Conservation (phyloP, 1,284 basidiomycete species). For the Ustilago sp. region DNA sequence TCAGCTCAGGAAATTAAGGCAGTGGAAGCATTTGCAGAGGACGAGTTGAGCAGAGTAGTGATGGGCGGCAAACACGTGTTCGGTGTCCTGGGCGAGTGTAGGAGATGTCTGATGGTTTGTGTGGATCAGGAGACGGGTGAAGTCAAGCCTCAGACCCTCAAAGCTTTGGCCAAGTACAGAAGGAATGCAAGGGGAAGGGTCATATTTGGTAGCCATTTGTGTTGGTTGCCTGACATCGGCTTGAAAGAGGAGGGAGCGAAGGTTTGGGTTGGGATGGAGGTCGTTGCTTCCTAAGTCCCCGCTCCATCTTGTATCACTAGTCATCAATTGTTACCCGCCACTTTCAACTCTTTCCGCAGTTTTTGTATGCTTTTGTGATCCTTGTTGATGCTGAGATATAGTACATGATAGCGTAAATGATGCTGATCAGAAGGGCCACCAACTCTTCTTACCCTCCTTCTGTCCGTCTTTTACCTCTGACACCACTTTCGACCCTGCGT, state of each 20-base stretch:
- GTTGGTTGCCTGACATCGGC: constrained; percentile 34
- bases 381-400: background rate
- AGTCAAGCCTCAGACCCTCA: constrained; percentile 42
- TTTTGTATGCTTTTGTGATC: background rate
- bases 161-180: constrained; percentile 37
- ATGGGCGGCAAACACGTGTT: constrained; percentile 43
- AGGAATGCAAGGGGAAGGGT: constrained; percentile 41
- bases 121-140: constrained; percentile 50
- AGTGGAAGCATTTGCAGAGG: constrained; percentile 29
- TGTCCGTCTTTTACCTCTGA: background rate
- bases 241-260: background rate
- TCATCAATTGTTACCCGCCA: background rate
- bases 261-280: constrained; percentile 48
- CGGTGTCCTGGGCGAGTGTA: constrained; percentile 47
- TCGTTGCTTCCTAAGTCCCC: constrained; percentile 10
- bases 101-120: constrained; percentile 56
- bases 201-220: constrained; percentile 45
- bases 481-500: background rate
- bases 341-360: background rate
- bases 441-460: constrained; percentile 15
- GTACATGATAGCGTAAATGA: constrained; percentile 1
- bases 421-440: constrained; percentile 35
- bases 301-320: too few relatives aligned
- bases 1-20: background rate
- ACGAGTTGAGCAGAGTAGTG: constrained; percentile 26